Evolutionary conservation across 306 rosid species (phyloP), one percentile per base, ranked within the genome.

Genomic region (Oxytropis ochrocephala): DNA sequence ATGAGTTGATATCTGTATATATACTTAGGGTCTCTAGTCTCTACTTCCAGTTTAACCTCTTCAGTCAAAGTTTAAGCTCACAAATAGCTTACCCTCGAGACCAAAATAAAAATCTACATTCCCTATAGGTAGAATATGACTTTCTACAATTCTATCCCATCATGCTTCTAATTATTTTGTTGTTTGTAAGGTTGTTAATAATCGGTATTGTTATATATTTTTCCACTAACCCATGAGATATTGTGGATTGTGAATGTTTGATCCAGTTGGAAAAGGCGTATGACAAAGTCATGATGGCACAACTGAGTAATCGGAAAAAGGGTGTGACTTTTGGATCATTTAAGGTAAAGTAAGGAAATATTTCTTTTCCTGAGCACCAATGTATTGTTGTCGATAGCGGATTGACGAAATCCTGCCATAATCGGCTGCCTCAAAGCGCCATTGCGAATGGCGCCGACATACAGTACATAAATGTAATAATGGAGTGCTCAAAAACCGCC

Each of bases 251-350:
- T 69, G 41, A 75, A 76, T 67, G 56, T 61, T 8, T 76, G 17
- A 59, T 76, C 65, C 86, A 94, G 99, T 84, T 94, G 73, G 99
- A 91, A 61, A 91, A 78, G 78, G 97, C 97, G 49, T 94, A 94
- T 70, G 99, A 94, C 87, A 85, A 83, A 76, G 72, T 94, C 77
- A 94, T 94, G 99, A 94, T 94, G 99, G 81, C 97, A 64, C 99
- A 94, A 68, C 80, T 94, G 74, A 75, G 79, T 29, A 88, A 85
- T 82, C 88, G 99, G 84, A 94, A 94, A 81, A 94, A 88, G 75
- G 99, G 99, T 19, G 83, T 94, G 73, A 87, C 92, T 36, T 87
- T 84, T 88, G 99, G 97, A 59, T 76, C 89, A 62, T 78, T 91
- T 77, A 80, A 94, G 99, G 99, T 88, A 85, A 68, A 21, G 51